These are phyloP conservation scores for Neodidymelliopsis sp. DNA, from an alignment of 2,329 filamentous ascomycete species.

Conservation along the genomic window DNA sequence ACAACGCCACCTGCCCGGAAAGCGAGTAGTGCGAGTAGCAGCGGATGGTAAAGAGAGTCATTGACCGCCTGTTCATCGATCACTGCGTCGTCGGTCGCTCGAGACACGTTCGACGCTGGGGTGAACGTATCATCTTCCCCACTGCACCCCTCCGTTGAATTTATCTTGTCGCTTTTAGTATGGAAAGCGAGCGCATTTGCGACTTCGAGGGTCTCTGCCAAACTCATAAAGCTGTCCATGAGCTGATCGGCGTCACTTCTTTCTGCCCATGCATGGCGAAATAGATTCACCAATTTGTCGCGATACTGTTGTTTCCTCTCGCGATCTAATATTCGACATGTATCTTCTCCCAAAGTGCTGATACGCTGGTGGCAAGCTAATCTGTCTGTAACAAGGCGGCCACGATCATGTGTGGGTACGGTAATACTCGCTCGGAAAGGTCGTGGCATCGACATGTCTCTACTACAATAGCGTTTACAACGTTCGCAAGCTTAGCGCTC, in stretches of 20 bases:
- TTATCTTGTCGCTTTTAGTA: neutral
- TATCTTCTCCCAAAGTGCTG: neutral
- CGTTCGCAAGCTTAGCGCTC: too few species aligned
- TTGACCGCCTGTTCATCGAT: neutral
- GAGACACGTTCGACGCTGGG: neutral
- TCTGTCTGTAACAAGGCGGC: neutral
- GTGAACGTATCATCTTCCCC: neutral
- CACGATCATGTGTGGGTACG: too few species aligned
- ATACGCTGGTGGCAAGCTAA: neutral
- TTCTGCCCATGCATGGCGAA: neutral
- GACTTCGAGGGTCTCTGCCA: neutral
- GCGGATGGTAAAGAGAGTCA: slow-evolving; percentile 12
- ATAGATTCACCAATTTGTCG: neutral
- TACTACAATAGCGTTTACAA: too few species aligned
- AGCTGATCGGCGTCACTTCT: neutral
- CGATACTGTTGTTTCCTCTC: neutral
- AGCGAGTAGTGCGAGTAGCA: slow-evolving; percentile 18
- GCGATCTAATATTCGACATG: neutral
- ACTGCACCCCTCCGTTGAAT: neutral
- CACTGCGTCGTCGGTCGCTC: too few species aligned
- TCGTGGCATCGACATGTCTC: neutral
- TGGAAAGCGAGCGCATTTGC: neutral
- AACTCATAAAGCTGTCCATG: neutral
- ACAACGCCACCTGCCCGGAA: slow-evolving; percentile 23
- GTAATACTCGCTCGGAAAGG: too few species aligned